phyloP scores from a whole-genome alignment of 2,329 filamentous ascomycete genomes.

The Colletotrichum abscissum region DNA sequence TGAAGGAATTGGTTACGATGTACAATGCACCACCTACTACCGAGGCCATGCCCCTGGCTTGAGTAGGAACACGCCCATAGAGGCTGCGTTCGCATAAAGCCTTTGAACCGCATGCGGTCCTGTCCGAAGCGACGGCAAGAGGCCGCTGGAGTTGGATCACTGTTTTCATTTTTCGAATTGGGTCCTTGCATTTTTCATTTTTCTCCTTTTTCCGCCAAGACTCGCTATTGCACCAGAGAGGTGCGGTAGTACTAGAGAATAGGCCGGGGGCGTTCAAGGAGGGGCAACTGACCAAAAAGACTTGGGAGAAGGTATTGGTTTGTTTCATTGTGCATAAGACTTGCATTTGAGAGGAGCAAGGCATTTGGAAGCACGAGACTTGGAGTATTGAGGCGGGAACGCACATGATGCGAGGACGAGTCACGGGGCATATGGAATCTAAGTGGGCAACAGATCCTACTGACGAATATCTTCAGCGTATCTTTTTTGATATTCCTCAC shows the following conservation, averaged over 20 bases:
- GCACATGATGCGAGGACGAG: constrained; percentile 7
- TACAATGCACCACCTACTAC: constrained; percentile 48
- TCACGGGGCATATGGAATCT: constrained; percentile 3
- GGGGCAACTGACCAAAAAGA: constrained; percentile 18
- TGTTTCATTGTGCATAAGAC: constrained; percentile 1
- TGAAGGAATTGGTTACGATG: constrained; percentile 65
- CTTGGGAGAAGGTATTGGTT: constrained; percentile 8
- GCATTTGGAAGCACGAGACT: constrained; percentile 19
- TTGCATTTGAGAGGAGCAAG: neutral
- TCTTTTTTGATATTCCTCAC: neutral
- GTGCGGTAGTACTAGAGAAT: neutral
- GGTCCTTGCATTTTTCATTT: neutral
- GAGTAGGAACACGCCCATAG: neutral
- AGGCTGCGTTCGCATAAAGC: constrained; percentile 11
- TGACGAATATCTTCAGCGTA: neutral
- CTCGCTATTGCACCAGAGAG: neutral
- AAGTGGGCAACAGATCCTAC: neutral
- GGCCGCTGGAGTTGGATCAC: neutral
- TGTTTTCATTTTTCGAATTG: neutral
- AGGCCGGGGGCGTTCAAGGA: constrained; percentile 22
- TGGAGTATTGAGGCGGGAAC: constrained; percentile 19
- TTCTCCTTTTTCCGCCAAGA: neutral
- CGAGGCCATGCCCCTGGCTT: neutral
- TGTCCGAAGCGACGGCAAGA: neutral
- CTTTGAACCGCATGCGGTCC: constrained; percentile 1